Evolutionary conservation across 768 basidiomycete species (phyloP).

Genomic region (Trametes gibbosa): DNA sequence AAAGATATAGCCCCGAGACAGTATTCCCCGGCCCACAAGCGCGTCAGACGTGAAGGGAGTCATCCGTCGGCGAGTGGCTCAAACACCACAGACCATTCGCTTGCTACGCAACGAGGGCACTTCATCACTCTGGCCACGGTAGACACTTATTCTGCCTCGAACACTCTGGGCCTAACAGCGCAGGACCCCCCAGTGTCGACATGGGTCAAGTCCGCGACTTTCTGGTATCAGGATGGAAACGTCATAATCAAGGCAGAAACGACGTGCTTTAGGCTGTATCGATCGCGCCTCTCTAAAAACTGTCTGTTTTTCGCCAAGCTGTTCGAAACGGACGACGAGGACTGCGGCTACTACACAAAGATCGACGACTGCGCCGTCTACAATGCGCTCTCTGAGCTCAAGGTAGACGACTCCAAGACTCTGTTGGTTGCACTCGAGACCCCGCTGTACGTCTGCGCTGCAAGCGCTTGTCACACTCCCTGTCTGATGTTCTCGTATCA

Average conservation of each 20-base stretch:
- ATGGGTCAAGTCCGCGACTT: background rate
- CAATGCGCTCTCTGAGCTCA: background rate
- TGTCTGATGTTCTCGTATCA: background rate
- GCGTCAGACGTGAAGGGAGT: too few relatives aligned
- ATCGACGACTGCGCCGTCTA: background rate
- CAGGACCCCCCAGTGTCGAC: too few relatives aligned
- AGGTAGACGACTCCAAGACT: background rate
- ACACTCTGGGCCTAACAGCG: too few relatives aligned
- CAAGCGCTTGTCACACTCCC: background rate
- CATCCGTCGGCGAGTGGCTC: too few relatives aligned
- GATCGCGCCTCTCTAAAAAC: background rate
- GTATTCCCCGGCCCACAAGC: too few relatives aligned
- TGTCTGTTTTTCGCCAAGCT: background rate
- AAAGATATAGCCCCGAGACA: too few relatives aligned
- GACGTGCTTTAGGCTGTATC: background rate
- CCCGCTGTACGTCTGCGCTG: background rate
- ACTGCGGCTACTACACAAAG: background rate
- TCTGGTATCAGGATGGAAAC: background rate
- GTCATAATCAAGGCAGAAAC: background rate
- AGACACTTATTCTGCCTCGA: too few relatives aligned
- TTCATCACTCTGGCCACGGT: too few relatives aligned
- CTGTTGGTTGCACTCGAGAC: background rate
- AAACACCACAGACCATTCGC: too few relatives aligned
- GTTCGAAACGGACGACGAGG: background rate
- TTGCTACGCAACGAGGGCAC: too few relatives aligned